Conservation (phyloP, 371 early-diverging fungal genomes). For the Sporodiniella umbellata region DNA sequence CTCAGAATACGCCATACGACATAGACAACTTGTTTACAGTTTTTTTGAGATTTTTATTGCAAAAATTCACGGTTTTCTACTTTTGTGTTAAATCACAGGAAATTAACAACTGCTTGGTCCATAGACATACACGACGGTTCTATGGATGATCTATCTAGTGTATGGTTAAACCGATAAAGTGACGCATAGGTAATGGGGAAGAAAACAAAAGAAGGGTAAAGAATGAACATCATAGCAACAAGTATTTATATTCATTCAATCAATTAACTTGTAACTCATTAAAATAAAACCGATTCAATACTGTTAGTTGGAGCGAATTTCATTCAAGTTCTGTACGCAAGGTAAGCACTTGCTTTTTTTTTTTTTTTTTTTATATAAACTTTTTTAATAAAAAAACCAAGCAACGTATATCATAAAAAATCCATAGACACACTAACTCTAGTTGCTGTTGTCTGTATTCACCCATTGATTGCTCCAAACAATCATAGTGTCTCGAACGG, state of each 20-base stretch:
- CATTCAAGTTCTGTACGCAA: slow-evolving; percentile 8
- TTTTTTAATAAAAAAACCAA: slow-evolving; percentile 10
- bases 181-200: slow-evolving; percentile 7
- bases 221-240: slow-evolving; percentile 10
- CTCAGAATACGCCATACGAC: too few relatives aligned
- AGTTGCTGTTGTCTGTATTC: slow-evolving; percentile 7
- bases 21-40: slow-evolving; percentile 5
- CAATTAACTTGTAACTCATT: slow-evolving; percentile 13
- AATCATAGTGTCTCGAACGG: slow-evolving; percentile 4
- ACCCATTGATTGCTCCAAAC: slow-evolving; percentile 6
- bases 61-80: slow-evolving; percentile 12
- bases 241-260: slow-evolving; percentile 9
- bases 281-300: slow-evolving; percentile 12
- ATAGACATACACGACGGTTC: slow-evolving; percentile 12
- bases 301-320: slow-evolving; percentile 11
- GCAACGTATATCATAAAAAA: slow-evolving; percentile 13
- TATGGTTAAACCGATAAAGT: slow-evolving; percentile 8
- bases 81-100: slow-evolving; percentile 11
- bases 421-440: slow-evolving; percentile 10
- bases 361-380: slow-evolving; percentile 10
- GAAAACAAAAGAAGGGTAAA: slow-evolving; percentile 15
- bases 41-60: slow-evolving; percentile 9
- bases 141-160: slow-evolving; percentile 11
- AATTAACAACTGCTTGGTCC: slow-evolving; percentile 15
- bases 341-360: slow-evolving; percentile 8